Evolutionary conservation across 306 rosid species (phyloP).

Genomic region (Oxytropis ochrocephala): DNA sequence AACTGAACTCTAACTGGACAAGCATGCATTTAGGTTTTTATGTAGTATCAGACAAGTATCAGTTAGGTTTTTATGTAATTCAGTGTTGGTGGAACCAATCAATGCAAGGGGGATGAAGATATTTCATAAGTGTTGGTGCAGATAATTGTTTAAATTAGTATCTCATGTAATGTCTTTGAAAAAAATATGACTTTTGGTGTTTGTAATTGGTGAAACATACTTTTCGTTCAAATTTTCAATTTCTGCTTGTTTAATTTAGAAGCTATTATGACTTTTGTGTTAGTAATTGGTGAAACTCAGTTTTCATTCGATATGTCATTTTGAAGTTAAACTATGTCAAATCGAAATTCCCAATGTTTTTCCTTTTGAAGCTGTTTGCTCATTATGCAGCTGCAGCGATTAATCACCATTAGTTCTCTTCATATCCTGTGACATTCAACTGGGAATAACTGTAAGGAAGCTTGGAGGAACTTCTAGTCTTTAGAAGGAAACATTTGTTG

Average conservation of each 20-base stretch:
- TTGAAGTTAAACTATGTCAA: not conserved
- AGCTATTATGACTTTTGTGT: not conserved
- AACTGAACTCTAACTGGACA: not conserved
- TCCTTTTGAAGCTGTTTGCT: not conserved
- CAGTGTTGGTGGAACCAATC: too few relatives aligned
- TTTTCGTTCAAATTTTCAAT: not conserved
- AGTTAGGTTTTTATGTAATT: too few relatives aligned
- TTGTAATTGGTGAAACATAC: not conserved
- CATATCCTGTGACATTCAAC: constrained; percentile 6
- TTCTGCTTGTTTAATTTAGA: not conserved
- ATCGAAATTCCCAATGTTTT: not conserved
- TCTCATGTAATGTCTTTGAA: not conserved
- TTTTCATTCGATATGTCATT: not conserved
- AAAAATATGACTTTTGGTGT: not conserved
- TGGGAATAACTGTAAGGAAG: constrained; percentile 18
- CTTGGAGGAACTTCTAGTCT: constrained; percentile 31
- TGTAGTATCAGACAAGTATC: not conserved
- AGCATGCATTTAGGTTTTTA: not conserved
- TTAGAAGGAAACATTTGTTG: constrained; percentile 14
- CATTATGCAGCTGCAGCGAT: constrained; percentile 6
- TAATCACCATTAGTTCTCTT: not conserved
- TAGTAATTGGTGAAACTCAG: not conserved
- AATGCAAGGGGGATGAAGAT: not conserved
- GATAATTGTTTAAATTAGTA: not conserved
- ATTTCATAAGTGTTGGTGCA: not conserved